Evolutionary conservation across 2,329 filamentous ascomycete species (phyloP).

Genomic region (Orbilia ellipsospora): DNA sequence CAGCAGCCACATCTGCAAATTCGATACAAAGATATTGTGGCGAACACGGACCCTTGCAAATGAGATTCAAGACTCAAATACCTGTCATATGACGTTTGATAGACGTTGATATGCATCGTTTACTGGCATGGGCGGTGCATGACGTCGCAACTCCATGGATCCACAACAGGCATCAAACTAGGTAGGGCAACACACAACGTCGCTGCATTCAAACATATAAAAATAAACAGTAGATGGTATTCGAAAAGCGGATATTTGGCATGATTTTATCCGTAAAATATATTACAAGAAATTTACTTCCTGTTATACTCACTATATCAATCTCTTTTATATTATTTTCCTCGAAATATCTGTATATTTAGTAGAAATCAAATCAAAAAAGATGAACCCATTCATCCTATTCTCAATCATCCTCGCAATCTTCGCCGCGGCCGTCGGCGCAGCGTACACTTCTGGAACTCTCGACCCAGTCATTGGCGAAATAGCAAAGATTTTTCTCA

Average conservation of each 20-base stretch:
- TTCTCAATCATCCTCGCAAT: constrained; percentile 59
- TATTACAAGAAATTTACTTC: no score
- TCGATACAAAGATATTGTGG: background rate
- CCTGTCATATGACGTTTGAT: constrained; percentile 6
- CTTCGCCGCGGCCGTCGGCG: constrained; percentile 60
- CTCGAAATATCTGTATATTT: background rate
- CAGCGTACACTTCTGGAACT: constrained; percentile 63
- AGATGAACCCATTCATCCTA: constrained; percentile 58
- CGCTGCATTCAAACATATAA: background rate
- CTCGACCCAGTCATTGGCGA: constrained; percentile 63
- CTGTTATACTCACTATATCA: no score
- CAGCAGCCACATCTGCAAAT: no score
- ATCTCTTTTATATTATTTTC: no score
- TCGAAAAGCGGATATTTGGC: background rate
- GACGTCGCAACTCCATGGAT: constrained; percentile 16
- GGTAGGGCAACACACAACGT: constrained; percentile 13
- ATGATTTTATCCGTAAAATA: no score
- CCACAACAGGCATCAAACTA: constrained; percentile 2
- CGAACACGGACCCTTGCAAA: background rate
- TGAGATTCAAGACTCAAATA: background rate
- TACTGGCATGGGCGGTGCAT: constrained; percentile 1
- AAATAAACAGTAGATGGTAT: background rate
- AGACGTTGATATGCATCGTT: constrained; percentile 10
- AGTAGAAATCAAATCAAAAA: background rate
- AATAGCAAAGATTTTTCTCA: constrained; percentile 62